Percentiles rank a stretch among this genome's conserved stretches.
These are phyloP conservation scores for Kluyveromyces sp. DNA, from an alignment of 1,139 yeast genomes.

Conservation along the genomic window DNA sequence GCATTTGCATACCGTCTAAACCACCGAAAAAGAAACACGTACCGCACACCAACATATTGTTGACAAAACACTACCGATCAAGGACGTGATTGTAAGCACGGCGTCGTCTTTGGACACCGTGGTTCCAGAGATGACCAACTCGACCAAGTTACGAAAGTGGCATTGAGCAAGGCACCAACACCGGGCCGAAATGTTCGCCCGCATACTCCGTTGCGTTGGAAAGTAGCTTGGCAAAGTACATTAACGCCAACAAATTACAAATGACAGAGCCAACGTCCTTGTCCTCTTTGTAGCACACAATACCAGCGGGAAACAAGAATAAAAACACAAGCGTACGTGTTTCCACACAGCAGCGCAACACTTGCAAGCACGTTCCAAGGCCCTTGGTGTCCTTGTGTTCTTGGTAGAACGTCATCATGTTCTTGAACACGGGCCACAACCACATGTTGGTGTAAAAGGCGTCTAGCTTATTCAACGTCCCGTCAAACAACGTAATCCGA, in stretches of 20 bases:
- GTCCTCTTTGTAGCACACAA: constrained; percentile 12
- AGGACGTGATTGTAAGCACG: constrained; percentile 23
- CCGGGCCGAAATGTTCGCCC: constrained; percentile 33
- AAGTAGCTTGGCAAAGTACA: constrained; percentile 20
- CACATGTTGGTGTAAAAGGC: constrained; percentile 12
- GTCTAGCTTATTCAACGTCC: constrained; percentile 13
- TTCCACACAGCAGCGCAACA: constrained; percentile 12
- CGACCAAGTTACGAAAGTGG: constrained; percentile 76
- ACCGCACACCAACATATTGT: constrained; percentile 18
- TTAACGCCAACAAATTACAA: constrained; percentile 16
- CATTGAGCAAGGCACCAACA: constrained; percentile 78
- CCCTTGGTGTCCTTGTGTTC: constrained; percentile 11
- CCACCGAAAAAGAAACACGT: constrained; percentile 21
- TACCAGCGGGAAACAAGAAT: constrained; percentile 19
- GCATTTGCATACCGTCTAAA: constrained; percentile 13
- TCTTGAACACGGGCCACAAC: constrained; percentile 6
- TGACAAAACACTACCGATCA: constrained; percentile 18
- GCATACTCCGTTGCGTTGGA: constrained; percentile 21
- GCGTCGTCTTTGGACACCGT: constrained; percentile 22
- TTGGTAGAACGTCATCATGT: constrained; percentile 7
- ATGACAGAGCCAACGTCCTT: constrained; percentile 17
- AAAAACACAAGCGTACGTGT: constrained; percentile 16
- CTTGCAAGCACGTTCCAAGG: constrained; percentile 14
- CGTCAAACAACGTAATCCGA: constrained; percentile 14
- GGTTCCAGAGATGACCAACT: constrained; percentile 20